A percentile compares a stretch with the other conserved stretches of the same genome.
Conservation (phyloP, 108 stramenopile genomes). For the Schizochytrium sp. region DNA sequence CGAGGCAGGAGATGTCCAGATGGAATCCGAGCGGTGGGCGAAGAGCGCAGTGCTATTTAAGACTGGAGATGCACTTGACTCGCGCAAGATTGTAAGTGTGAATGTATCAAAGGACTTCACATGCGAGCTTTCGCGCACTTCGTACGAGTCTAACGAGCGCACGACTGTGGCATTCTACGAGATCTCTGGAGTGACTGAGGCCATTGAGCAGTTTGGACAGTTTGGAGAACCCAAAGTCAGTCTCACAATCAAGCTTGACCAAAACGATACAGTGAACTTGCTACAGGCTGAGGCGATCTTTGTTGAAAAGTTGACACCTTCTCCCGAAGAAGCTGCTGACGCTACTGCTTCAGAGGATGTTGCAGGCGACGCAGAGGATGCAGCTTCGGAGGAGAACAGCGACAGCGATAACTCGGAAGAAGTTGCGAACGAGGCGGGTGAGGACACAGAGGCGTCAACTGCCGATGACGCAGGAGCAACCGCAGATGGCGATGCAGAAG, state of each 20-base stretch:
- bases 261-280: constrained; percentile 86
- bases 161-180: constrained; percentile 84
- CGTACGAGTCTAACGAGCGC: constrained; percentile 81
- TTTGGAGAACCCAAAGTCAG: constrained; percentile 91
- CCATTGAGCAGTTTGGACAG: constrained; percentile 93
- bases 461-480: constrained; percentile 60
- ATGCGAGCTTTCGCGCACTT: constrained; percentile 77
- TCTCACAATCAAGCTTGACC: constrained; percentile 89
- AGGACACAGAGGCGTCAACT: not conserved
- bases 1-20: constrained; percentile 67
- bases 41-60: constrained; percentile 93
- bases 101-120: constrained; percentile 89
- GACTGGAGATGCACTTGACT: constrained; percentile 81
- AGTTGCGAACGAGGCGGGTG: constrained; percentile 65
- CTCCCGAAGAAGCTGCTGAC: constrained; percentile 64
- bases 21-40: constrained; percentile 76
- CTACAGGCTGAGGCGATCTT: constrained; percentile 93
- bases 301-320: constrained; percentile 82
- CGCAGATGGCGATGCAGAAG: constrained; percentile 63
- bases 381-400: constrained; percentile 62
- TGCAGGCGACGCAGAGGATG: not conserved
- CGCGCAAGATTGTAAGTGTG: constrained; percentile 95
- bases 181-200: constrained; percentile 88
- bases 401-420: constrained; percentile 67
- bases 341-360: constrained; percentile 69